Conservation (phyloP, 208 protist genomes). For the Spironucleus salmonicida region DNA sequence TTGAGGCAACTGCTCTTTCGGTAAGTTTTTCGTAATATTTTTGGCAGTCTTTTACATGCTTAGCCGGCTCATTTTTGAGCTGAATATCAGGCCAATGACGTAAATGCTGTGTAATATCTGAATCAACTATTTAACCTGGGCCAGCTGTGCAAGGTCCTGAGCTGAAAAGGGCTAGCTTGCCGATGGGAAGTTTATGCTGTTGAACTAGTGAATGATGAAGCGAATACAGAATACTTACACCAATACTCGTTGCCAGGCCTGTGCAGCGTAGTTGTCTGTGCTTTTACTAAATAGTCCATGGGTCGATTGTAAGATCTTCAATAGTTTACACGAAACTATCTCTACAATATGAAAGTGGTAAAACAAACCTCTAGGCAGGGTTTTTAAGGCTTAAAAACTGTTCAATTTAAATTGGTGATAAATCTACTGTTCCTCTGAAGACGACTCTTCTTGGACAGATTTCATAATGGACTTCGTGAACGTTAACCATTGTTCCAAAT, state of each 20-base stretch:
- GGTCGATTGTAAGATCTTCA: neutral
- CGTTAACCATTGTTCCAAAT: constrained; percentile 8
- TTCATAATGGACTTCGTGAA: constrained; percentile 21
- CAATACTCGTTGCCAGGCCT: neutral
- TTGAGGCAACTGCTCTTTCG: neutral
- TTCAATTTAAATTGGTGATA: neutral
- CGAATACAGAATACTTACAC: neutral
- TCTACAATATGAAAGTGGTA: neutral
- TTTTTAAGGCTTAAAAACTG: constrained; percentile 16
- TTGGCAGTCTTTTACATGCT: neutral
- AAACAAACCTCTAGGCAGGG: neutral
- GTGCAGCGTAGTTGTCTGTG: neutral
- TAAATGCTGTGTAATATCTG: constrained; percentile 6
- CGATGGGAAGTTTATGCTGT: neutral
- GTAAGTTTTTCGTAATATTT: constrained; percentile 2
- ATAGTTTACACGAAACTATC: neutral
- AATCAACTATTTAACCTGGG: constrained; percentile 4
- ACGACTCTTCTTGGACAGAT: constrained; percentile 23
- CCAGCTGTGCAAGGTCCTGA: constrained; percentile 11
- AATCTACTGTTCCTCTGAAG: neutral
- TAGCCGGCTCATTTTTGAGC: neutral
- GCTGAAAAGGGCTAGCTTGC: neutral
- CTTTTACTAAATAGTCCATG: neutral
- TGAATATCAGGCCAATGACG: constrained; percentile 20
- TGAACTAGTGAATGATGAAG: neutral